These are phyloP conservation scores for Cladorrhinum sp. DNA, from an alignment of 2,329 filamentous ascomycete species.

Conservation along the genomic window DNA sequence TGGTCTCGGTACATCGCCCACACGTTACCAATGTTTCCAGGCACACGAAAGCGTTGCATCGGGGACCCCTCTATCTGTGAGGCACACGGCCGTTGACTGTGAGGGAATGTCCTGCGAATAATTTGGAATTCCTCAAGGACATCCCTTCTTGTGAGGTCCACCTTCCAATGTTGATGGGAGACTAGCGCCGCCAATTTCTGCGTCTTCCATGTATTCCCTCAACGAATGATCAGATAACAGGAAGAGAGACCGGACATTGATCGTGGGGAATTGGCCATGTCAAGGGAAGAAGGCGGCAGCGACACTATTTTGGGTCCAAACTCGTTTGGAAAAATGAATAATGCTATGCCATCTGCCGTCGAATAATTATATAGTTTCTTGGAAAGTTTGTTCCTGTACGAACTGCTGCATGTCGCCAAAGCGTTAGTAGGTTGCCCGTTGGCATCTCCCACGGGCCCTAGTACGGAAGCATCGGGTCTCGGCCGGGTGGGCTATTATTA, in stretches of 20 bases:
- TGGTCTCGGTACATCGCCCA: neutral
- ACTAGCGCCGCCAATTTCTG: constrained; percentile 2
- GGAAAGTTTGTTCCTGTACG: neutral
- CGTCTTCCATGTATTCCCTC: neutral
- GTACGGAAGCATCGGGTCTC: constrained; percentile 2
- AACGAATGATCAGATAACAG: neutral
- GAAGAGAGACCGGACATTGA: neutral
- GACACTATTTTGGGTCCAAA: neutral
- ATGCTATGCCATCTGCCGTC: neutral
- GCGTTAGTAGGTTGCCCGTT: neutral
- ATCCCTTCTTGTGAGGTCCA: neutral
- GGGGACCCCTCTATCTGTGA: neutral
- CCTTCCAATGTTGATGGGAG: neutral
- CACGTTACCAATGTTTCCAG: neutral
- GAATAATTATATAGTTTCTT: neutral
- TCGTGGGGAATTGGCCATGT: neutral
- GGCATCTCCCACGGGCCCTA: neutral
- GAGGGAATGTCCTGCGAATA: neutral
- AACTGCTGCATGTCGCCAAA: constrained; percentile 4
- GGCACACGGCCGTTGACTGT: neutral
- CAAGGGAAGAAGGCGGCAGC: neutral
- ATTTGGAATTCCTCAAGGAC: constrained; percentile 8
- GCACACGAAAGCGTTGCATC: neutral
- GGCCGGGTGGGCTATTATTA: neutral
- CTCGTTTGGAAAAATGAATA: constrained; percentile 13